A percentile compares a stretch with the other conserved stretches of the same genome.
Conservation (phyloP, 495 filamentous ascomycete species). For the Tuber aestivum region DNA sequence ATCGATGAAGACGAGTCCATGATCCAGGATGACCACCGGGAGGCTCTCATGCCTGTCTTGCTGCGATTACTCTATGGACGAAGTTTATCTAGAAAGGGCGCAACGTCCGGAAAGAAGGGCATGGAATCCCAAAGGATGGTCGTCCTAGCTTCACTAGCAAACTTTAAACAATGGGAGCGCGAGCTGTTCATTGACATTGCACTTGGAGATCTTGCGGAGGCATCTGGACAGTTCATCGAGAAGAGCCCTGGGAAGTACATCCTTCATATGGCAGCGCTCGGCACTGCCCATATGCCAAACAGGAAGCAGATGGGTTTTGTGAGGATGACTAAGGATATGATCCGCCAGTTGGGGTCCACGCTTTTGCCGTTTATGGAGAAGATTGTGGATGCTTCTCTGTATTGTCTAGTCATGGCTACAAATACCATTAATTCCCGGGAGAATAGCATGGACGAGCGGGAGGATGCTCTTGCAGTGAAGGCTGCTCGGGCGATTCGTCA, state of each 20-base stretch:
- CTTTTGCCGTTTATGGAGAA: constrained; percentile 56
- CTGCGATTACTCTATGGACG: constrained; percentile 84
- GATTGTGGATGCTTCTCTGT: constrained; percentile 68
- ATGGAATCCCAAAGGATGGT: constrained; percentile 63
- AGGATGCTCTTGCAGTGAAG: constrained; percentile 47
- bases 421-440: constrained; percentile 50
- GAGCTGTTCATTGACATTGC: constrained; percentile 75
- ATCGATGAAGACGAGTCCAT: constrained; percentile 61
- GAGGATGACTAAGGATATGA: constrained; percentile 84
- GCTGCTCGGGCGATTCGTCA: constrained; percentile 64
- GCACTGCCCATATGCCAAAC: constrained; percentile 42
- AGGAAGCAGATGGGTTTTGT: constrained; percentile 82
- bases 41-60: constrained; percentile 71
- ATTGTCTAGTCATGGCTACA: constrained; percentile 69
- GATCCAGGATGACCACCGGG: constrained; percentile 66
- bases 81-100: constrained; percentile 74
- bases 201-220: constrained; percentile 60
- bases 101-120: constrained; percentile 54
- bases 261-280: constrained; percentile 53
- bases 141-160: constrained; percentile 57
- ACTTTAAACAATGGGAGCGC: constrained; percentile 60
- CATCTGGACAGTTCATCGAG: constrained; percentile 51
- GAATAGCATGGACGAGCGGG: constrained; percentile 44
- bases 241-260: constrained; percentile 49
- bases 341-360: constrained; percentile 68